Evolutionary conservation across 768 basidiomycete species (phyloP), one percentile per base, ranked within the genome.

Genomic region (Agrocybe praecox): DNA sequence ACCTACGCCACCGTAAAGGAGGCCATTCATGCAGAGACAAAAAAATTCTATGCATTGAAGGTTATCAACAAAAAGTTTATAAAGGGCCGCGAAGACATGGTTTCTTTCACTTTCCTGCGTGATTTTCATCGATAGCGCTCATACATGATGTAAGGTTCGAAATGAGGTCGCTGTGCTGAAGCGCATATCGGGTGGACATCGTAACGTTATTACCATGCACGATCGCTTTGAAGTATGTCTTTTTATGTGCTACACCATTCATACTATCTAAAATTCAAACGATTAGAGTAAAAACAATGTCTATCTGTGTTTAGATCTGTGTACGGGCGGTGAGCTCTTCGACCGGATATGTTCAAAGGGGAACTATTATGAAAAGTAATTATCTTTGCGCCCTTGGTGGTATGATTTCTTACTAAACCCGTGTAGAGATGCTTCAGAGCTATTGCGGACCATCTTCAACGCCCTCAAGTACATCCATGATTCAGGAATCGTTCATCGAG

Each of bases 31-130:
- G 88, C 96, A 77, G 88, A 90, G 76, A 94, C 94, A 1, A 79
- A 79, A 58, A 84, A 97, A 72, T 96, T 96, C 76, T 98, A 90
- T 79, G 97, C 96, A 19, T 98, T 96, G 84, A 99, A 99, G 74
- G 97, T 98, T 67, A 95, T 98, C 76, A 98, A 96, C 86, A 98
- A 98, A 83, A 94, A 96, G 68, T 85, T 97, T 56, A 97, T 97
- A 95, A 92, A 96, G 70, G 96, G 96, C 5, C 81, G 96, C 61
- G 96, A 98, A 75, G 88, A 96, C 70, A 98, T 99, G 96, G 96
- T 95, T 19, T 63, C 85, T 68, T 34, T 26, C 7, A 48, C 54
- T 34, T 43, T 58, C 53, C 56, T 4, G 4, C 48, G 33, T 47
- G 23, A 14, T 45, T 46, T 22, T 29, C 43, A 61, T 53, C 60